Percentiles rank a stretch among this genome's conserved stretches.
Evolutionary conservation across 345 rosid species (phyloP).

Genomic region (Trapa incisa): DNA sequence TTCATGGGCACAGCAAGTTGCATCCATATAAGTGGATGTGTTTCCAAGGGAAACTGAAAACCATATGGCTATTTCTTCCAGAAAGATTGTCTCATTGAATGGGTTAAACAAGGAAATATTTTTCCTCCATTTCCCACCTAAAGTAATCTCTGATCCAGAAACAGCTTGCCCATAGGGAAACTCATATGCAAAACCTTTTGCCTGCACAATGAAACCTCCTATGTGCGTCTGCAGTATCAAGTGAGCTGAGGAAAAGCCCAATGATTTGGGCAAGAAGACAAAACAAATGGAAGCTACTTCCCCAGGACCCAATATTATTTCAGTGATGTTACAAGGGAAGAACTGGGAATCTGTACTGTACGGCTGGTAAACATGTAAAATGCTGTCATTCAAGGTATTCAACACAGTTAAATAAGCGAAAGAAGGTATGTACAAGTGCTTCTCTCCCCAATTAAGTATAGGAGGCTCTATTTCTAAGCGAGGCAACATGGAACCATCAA

Average conservation of each 20-base stretch:
- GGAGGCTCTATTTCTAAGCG: slow-evolving; percentile 40
- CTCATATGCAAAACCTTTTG: slow-evolving; percentile 43
- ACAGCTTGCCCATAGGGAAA: slow-evolving; percentile 46
- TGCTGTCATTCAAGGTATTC: slow-evolving; percentile 48
- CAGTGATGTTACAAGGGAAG: slow-evolving; percentile 52
- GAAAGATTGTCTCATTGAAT: slow-evolving; percentile 36
- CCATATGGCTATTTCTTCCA: slow-evolving; percentile 47
- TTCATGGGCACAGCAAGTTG: slow-evolving; percentile 25
- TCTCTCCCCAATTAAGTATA: slow-evolving; percentile 48
- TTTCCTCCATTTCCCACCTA: slow-evolving; percentile 30
- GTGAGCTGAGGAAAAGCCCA: slow-evolving; percentile 46
- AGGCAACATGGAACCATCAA: slow-evolving; percentile 22
- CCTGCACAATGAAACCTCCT: slow-evolving; percentile 61
- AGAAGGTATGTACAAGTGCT: slow-evolving; percentile 38
- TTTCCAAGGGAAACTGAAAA: slow-evolving; percentile 41
- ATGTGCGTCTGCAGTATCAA: slow-evolving; percentile 51
- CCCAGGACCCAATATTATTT: slow-evolving; percentile 39
- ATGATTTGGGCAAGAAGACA: slow-evolving; percentile 47
- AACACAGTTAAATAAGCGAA: slow-evolving; percentile 40
- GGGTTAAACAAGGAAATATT: slow-evolving; percentile 54
- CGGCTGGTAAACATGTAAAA: slow-evolving; percentile 46
- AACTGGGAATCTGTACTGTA: slow-evolving; percentile 48
- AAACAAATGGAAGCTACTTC: slow-evolving; percentile 53
- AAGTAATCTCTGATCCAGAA: slow-evolving; percentile 21
- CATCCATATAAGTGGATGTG: slow-evolving; percentile 31